Base-by-base conservation (phyloP, 2,329 filamentous ascomycete genomes). In the Fusarium oxysporum region DNA sequence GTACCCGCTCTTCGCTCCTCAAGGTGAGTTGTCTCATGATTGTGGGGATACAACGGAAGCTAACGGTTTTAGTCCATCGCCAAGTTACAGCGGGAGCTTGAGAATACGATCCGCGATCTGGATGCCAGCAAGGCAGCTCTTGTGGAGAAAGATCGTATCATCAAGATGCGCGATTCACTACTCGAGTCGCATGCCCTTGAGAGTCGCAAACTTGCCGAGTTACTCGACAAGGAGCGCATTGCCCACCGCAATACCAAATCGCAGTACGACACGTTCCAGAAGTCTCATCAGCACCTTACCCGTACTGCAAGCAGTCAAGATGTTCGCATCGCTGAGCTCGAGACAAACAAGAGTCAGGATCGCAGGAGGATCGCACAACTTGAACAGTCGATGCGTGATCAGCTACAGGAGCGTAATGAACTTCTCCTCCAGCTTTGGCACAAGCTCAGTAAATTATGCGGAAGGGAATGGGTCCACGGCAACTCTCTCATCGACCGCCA, bases 401-500 rank as follows among this genome's bases (percentile, higher is more conserved):
- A 98, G 82, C 88, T 98, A 43, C 89, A 88, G 47, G 96, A 98
- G 83, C 92, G 96, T 62, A 98, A 98, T 83, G 92, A 93, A 68
- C 86, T 99, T 58, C 87, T 98, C 23, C 89, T 98, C 28, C 88
- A 91, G n/a, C 85, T 98, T 9, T 99, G 96, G 96, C 96, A 96
- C 71, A 90, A 93, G 50, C 87, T 99, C 13, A 95, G 94, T 7
- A 88, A 90, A 1, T 87, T 98, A 47, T 98, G 96, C 77, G 96
- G 96, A 16, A 89, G 91, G 0, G 96, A 98, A 79, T 99, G 96
- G 96, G 90, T 93, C 8, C 93, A 97, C 80, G 91, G 92, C 77
- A 95, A 98, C 81, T 92, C 92, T 63, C 89, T 97, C 30, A 93
- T 98, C 79, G 96, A 96, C 77, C 94, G 95, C 25, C 93, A 96